Evolutionary conservation across 192 early-diverging fungal genomes (phyloP), one percentile per base, ranked within the genome.

Genomic region (Mortierella claussenii): DNA sequence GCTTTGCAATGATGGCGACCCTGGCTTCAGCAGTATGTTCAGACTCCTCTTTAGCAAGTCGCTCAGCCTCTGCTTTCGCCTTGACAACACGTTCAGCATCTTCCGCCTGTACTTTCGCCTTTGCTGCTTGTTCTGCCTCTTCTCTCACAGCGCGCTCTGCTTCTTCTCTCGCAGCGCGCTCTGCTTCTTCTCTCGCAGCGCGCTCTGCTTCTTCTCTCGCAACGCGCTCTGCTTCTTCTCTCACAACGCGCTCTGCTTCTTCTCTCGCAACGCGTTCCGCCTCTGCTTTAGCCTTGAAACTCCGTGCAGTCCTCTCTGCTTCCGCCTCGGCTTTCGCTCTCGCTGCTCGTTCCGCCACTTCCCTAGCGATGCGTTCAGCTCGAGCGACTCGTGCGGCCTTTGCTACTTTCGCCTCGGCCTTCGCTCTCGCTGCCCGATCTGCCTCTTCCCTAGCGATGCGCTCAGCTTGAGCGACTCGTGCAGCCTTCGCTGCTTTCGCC

Each of bases 11-110:
- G n/a, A n/a, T n/a, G n/a, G n/a, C n/a, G n/a, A n/a, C n/a, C n/a
- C n/a, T n/a, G n/a, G n/a, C n/a, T n/a, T n/a, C n/a, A n/a, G n/a
- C n/a, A n/a, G n/a, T n/a, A n/a, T n/a, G n/a, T n/a, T n/a, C n/a
- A n/a, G n/a, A n/a, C n/a, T n/a, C n/a, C n/a, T 48, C n/a, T 2
- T 34, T 27, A 11, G 45, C 43, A 17, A 50, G 1, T 13, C 49
- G 48, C 49, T 53, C 30, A 36, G 48, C 50, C 3, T 40, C 47
- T 40, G 37, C 37, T 40, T 40, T 40, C 13, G 37, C 37, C 37
- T 40, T 40, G 13, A 13, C 37, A 40, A 13, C 37, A 7, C 37
- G 7, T 40, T 40, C 37, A 13, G 37, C 37, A 10, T 40, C 13
- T 40, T 40, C 37, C 8, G 37, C 37, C 13, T 40, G 8, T 40